Percentiles rank a stretch among this genome's conserved stretches.
These are phyloP conservation scores for Pythium volutum DNA, from an alignment of 352 stramenopile species.

Conservation along the genomic window DNA sequence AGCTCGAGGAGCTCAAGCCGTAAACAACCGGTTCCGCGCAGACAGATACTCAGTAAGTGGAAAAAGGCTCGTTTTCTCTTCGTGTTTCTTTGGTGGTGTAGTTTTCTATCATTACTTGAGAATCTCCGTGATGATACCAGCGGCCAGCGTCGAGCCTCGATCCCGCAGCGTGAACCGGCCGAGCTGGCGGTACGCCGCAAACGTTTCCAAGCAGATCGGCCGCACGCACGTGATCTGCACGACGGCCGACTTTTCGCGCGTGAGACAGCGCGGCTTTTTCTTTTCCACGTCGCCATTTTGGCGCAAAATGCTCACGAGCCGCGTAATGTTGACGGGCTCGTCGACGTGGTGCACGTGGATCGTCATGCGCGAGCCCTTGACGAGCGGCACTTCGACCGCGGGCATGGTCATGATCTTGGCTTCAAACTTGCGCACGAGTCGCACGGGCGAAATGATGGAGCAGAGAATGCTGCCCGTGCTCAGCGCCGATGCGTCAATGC, in stretches of 20 bases:
- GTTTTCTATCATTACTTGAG: constrained; percentile 31
- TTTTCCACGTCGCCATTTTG: constrained; percentile 78
- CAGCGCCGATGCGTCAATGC: constrained; percentile 66
- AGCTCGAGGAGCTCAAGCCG: constrained; percentile 77
- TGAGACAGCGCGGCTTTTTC: constrained; percentile 82
- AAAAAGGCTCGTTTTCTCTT: neutral
- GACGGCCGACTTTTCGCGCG: constrained; percentile 76
- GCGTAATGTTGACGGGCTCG: constrained; percentile 78
- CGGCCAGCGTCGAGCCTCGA: constrained; percentile 74
- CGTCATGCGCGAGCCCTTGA: constrained; percentile 81
- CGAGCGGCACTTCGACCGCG: constrained; percentile 75
- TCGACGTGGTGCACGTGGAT: constrained; percentile 88
- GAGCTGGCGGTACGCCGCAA: constrained; percentile 74
- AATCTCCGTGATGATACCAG: constrained; percentile 85
- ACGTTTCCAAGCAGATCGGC: constrained; percentile 79
- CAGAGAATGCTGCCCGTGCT: constrained; percentile 83
- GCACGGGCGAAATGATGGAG: constrained; percentile 74
- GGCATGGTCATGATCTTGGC: constrained; percentile 91
- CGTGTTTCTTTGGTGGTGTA: neutral
- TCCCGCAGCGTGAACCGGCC: constrained; percentile 83
- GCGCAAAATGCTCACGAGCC: constrained; percentile 70
- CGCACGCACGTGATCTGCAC: constrained; percentile 80
- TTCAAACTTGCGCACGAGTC: constrained; percentile 71
- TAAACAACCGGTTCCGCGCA: constrained; percentile 27
- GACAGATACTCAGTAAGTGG: too few species aligned